Evolutionary conservation across 2,329 filamentous ascomycete species (phyloP).

Genomic region (Hymenotorrendiella dingleyae): DNA sequence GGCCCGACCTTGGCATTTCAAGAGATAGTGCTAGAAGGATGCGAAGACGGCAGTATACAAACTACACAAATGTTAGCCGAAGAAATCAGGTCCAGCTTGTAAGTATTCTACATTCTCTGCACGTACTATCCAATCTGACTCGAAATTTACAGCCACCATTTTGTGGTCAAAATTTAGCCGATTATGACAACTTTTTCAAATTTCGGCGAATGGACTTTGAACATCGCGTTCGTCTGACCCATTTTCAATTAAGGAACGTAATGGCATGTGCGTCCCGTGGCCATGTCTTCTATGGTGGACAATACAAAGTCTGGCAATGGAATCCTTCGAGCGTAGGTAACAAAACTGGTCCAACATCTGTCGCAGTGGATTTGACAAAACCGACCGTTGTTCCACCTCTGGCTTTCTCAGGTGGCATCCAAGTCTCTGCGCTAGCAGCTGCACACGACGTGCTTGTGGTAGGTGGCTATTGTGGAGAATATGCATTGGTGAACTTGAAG

Average conservation of each 20-base stretch:
- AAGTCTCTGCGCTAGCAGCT: conserved; percentile 31
- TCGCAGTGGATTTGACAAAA: conserved; percentile 26
- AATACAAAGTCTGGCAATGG: conserved; percentile 43
- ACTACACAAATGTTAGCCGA: conserved; percentile 48
- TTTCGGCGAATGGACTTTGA: conserved; percentile 53
- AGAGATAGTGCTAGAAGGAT: conserved; percentile 43
- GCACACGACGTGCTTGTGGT: conserved; percentile 33
- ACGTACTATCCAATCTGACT: not conserved
- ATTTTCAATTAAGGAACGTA: conserved; percentile 61
- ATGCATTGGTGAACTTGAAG: conserved; percentile 32
- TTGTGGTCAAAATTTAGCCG: conserved; percentile 13
- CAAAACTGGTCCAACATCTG: conserved; percentile 1
- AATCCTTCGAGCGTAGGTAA: conserved; percentile 43
- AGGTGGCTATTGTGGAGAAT: conserved; percentile 35
- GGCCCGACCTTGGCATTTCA: conserved; percentile 46
- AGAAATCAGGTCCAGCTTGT: conserved; percentile 46
- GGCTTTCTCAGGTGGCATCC: conserved; percentile 17
- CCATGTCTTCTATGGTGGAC: conserved; percentile 51
- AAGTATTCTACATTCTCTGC: conserved; percentile 29
- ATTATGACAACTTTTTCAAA: conserved; percentile 43
- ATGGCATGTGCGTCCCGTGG: conserved; percentile 51
- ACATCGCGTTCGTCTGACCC: conserved; percentile 48
- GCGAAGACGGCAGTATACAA: conserved; percentile 45
- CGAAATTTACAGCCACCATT: conserved; percentile 11
- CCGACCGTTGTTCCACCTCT: conserved; percentile 22